phyloP scores from a whole-genome alignment of 140 eudicot genomes.

The Erigeron philadelphicus region DNA sequence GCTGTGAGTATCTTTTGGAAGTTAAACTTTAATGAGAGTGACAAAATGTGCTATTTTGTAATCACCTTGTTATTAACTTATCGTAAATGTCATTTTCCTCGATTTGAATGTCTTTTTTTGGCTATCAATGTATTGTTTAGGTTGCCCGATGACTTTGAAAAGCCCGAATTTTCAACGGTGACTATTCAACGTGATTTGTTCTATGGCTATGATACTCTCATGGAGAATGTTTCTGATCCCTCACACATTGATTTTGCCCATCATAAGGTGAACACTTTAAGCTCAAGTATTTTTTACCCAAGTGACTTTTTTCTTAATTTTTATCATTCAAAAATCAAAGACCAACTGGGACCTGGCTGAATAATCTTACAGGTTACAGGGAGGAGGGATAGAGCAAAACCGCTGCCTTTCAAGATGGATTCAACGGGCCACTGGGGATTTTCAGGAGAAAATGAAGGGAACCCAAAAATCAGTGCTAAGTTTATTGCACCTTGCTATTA shows the following conservation, averaged over 20 bases:
- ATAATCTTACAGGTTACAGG: slow-evolving; percentile 72
- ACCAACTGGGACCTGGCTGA: background rate
- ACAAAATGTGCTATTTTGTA: background rate
- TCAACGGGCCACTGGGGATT: slow-evolving; percentile 82
- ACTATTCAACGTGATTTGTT: slow-evolving; percentile 94
- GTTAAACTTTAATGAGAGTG: background rate
- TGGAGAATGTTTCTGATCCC: slow-evolving; percentile 98
- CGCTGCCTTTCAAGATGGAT: slow-evolving; percentile 85
- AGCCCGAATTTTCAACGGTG: slow-evolving; percentile 82
- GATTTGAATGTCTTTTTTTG: slow-evolving; percentile 19
- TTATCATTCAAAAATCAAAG: background rate
- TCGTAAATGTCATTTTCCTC: slow-evolving; percentile 3
- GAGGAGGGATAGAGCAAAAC: slow-evolving; percentile 94
- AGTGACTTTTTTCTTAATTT: background rate
- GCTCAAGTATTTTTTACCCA: background rate
- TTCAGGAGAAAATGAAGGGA: slow-evolving; percentile 78
- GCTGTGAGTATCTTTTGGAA: background rate
- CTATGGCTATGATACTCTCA: slow-evolving; percentile 92
- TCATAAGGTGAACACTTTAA: slow-evolving; percentile 61
- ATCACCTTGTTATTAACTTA: background rate
- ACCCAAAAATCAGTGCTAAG: slow-evolving; percentile 75
- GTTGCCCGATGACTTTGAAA: slow-evolving; percentile 92
- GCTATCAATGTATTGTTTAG: slow-evolving; percentile 37
- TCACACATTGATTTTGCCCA: slow-evolving; percentile 98
- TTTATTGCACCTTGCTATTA: slow-evolving; percentile 90